Conservation (phyloP, 2,329 filamentous ascomycete species). For the Verticillium tricorpus region DNA sequence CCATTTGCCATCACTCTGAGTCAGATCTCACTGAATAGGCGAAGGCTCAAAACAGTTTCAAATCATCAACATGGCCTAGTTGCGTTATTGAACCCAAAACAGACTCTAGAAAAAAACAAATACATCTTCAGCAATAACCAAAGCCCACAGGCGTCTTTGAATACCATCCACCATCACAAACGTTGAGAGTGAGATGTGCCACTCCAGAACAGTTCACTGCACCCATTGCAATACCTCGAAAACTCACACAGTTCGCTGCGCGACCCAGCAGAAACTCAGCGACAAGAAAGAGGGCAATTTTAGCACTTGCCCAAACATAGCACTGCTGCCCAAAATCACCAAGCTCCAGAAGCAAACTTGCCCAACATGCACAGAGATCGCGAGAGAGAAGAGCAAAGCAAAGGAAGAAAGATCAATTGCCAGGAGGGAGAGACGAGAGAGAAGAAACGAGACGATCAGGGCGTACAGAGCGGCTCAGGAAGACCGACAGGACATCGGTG, state of each 20-base stretch:
- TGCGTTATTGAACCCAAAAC: too few species aligned
- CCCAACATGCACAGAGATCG: not conserved
- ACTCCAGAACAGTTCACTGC: not conserved
- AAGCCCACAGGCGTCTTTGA: too few species aligned
- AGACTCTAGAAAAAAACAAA: too few species aligned
- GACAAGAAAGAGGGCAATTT: conserved; percentile 12
- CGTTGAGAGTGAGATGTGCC: not conserved
- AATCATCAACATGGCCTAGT: too few species aligned
- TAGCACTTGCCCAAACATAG: conserved; percentile 9
- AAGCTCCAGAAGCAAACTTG: not conserved
- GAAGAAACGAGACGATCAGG: not conserved
- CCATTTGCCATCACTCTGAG: too few species aligned
- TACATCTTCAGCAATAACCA: too few species aligned
- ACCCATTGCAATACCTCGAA: not conserved
- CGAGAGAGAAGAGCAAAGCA: not conserved
- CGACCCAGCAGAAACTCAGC: not conserved
- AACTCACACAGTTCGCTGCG: not conserved
- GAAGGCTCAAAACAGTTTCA: too few species aligned
- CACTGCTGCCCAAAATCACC: not conserved
- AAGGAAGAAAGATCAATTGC: conserved; percentile 4
- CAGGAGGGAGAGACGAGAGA: conserved; percentile 10
- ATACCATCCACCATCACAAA: not conserved
- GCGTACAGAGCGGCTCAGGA: not conserved
- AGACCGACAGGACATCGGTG: not conserved
- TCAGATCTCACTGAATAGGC: too few species aligned